phyloP scores from a whole-genome alignment of 1,284 basidiomycete species.

The Cronartium ribicola region DNA sequence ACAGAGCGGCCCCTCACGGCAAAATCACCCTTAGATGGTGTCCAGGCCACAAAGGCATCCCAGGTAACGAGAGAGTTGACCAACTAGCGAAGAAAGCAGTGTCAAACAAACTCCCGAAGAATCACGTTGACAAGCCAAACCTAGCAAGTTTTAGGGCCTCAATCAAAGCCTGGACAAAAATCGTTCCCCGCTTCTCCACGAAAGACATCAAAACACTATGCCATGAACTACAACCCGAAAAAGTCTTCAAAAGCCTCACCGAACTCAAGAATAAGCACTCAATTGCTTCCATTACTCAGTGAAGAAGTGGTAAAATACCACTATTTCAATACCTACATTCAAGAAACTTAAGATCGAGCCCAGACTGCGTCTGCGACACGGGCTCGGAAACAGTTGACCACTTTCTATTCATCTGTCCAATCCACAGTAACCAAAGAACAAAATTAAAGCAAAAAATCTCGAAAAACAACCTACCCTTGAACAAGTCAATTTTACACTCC shows the following conservation, averaged over 20 bases:
- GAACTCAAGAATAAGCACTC: too few species aligned
- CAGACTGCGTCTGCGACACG: too few species aligned
- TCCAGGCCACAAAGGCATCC: not conserved
- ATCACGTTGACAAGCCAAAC: not conserved
- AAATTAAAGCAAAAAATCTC: too few species aligned
- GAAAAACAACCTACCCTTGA: too few species aligned
- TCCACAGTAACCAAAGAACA: too few species aligned
- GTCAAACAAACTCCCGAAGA: not conserved
- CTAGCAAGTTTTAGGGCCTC: not conserved
- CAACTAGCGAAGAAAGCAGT: not conserved
- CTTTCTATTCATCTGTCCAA: too few species aligned
- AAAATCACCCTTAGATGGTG: not conserved
- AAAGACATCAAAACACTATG: not conserved
- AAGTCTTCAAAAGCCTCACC: not conserved
- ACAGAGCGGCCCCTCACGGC: not conserved
- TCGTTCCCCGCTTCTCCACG: not conserved
- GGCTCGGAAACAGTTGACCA: too few species aligned
- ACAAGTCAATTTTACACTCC: too few species aligned
- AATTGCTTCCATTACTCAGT: too few species aligned
- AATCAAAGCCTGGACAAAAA: not conserved
- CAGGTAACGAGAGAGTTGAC: not conserved
- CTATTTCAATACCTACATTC: too few species aligned
- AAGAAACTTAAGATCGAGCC: too few species aligned
- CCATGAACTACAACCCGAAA: not conserved
- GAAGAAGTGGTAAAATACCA: too few species aligned